A percentile compares a stretch with the other conserved stretches of the same genome.
These are phyloP conservation scores for Coleophoma cylindrospora DNA, from an alignment of 2,329 filamentous ascomycete genomes.

Conservation along the genomic window DNA sequence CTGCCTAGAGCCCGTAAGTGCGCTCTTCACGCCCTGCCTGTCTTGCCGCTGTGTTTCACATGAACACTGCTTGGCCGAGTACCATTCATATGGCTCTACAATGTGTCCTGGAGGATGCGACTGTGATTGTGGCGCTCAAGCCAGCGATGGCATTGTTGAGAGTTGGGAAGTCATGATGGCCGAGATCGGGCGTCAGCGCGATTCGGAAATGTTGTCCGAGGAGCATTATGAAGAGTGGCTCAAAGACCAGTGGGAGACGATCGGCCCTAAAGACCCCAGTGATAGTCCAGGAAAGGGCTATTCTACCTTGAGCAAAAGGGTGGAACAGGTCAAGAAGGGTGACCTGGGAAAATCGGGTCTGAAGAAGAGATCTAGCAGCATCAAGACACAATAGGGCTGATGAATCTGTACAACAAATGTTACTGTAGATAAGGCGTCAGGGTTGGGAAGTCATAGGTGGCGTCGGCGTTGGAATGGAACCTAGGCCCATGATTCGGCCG, in stretches of 20 bases:
- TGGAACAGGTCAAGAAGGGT: constrained; percentile 20
- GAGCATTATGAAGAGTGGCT: constrained; percentile 3
- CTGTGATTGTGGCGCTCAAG: constrained; percentile 55
- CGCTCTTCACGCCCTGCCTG: constrained; percentile 56
- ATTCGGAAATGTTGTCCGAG: constrained; percentile 7
- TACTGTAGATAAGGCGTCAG: too few relatives aligned
- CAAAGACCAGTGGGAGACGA: constrained; percentile 19
- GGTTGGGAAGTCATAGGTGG: too few relatives aligned
- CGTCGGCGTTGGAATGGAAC: too few relatives aligned
- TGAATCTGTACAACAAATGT: constrained; percentile 1
- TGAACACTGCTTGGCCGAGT: constrained; percentile 39
- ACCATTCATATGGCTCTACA: constrained; percentile 33
- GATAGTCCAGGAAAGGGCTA: constrained; percentile 17
- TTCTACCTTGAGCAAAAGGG: constrained; percentile 20
- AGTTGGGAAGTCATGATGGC: constrained; percentile 54
- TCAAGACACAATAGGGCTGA: constrained; percentile 21
- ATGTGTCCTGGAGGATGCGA: constrained; percentile 61
- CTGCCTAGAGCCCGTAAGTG: constrained; percentile 55
- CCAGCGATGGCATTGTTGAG: constrained; percentile 51
- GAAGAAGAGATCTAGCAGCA: constrained; percentile 22
- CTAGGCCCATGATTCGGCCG: too few relatives aligned
- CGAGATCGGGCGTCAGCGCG: constrained; percentile 22
- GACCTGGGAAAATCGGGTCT: constrained; percentile 20
- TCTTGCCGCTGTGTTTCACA: constrained; percentile 59
- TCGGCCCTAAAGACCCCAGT: constrained; percentile 6